These are phyloP conservation scores for Ogataea angusta DNA, from an alignment of 805 yeast genomes.

Conservation along the genomic window DNA sequence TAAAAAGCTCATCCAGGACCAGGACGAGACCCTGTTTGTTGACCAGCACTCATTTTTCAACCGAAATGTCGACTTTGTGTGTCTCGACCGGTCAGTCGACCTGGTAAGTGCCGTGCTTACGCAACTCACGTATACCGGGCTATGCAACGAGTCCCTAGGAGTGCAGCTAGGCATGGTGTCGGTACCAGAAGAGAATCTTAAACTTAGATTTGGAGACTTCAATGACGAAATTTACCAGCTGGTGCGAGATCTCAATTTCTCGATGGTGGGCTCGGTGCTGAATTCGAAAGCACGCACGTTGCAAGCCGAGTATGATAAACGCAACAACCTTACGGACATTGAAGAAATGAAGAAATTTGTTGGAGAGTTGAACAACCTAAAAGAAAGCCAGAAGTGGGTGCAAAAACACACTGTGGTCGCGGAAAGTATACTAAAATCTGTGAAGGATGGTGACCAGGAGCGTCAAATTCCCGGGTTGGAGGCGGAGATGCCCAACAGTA, in stretches of 20 bases:
- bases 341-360: slow-evolving; percentile 72
- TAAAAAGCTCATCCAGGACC: slow-evolving; percentile 31
- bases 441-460: slow-evolving; percentile 17
- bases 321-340: slow-evolving; percentile 54
- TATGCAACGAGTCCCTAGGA: slow-evolving; percentile 69
- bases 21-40: slow-evolving; percentile 34
- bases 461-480: slow-evolving; percentile 13
- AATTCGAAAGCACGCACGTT: slow-evolving; percentile 68
- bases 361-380: slow-evolving; percentile 61
- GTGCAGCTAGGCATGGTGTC: slow-evolving; percentile 40
- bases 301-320: slow-evolving; percentile 62
- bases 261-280: slow-evolving; percentile 69
- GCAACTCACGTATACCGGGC: slow-evolving; percentile 79
- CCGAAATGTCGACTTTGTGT: slow-evolving; percentile 63
- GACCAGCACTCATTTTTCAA: slow-evolving; percentile 34
- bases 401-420: slow-evolving; percentile 74
- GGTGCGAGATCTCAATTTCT: slow-evolving; percentile 69
- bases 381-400: slow-evolving; percentile 62
- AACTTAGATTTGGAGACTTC: slow-evolving; percentile 27
- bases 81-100: slow-evolving; percentile 78
- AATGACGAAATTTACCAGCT: slow-evolving; percentile 48
- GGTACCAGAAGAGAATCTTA: slow-evolving; percentile 13
- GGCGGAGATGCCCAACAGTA: slow-evolving; percentile 18
- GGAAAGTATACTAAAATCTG: slow-evolving; percentile 50
- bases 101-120: slow-evolving; percentile 64